phyloP scores from a whole-genome alignment of 306 rosid species.

The Canavalia ensiformis region DNA sequence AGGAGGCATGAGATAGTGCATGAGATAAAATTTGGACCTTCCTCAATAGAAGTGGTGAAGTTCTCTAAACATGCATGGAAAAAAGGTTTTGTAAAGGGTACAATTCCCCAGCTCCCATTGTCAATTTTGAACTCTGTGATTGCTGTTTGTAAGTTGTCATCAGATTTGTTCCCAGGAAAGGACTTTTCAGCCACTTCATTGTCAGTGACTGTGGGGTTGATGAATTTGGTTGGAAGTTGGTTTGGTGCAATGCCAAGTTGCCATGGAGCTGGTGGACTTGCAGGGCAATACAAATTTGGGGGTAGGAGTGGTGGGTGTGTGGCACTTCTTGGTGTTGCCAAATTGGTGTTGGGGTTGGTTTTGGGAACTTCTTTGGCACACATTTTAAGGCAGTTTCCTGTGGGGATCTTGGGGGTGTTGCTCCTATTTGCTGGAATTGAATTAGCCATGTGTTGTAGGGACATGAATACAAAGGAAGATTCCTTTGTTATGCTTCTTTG shows the following conservation, averaged over 20 bases:
- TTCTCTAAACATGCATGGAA: constrained; percentile 45
- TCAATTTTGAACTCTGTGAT: constrained; percentile 47
- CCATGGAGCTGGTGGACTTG: constrained; percentile 52
- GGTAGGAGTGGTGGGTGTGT: constrained; percentile 51
- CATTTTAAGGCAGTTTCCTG: constrained; percentile 40
- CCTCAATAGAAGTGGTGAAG: constrained; percentile 41
- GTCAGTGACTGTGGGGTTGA: constrained; percentile 51
- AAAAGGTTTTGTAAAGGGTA: constrained; percentile 45
- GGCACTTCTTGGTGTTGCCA: constrained; percentile 39
- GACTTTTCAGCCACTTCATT: constrained; percentile 46
- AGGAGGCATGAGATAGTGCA: constrained; percentile 42
- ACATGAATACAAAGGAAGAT: constrained; percentile 50
- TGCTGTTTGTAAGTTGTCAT: constrained; percentile 49
- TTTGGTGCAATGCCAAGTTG: constrained; percentile 49
- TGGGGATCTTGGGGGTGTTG: constrained; percentile 47
- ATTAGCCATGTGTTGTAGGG: constrained; percentile 50
- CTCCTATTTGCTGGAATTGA: constrained; percentile 50
- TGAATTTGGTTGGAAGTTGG: constrained; percentile 50
- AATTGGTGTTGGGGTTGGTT: constrained; percentile 44
- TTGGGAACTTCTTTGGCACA: constrained; percentile 48
- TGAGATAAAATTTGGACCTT: constrained; percentile 47
- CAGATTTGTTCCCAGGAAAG: constrained; percentile 47
- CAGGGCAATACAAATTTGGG: constrained; percentile 50
- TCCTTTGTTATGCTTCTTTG: constrained; percentile 45
- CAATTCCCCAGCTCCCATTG: constrained; percentile 48